A percentile compares a stretch with the other conserved stretches of the same genome.
Conservation (phyloP, 2,329 filamentous ascomycete species). For the Xylariaceae sp. region DNA sequence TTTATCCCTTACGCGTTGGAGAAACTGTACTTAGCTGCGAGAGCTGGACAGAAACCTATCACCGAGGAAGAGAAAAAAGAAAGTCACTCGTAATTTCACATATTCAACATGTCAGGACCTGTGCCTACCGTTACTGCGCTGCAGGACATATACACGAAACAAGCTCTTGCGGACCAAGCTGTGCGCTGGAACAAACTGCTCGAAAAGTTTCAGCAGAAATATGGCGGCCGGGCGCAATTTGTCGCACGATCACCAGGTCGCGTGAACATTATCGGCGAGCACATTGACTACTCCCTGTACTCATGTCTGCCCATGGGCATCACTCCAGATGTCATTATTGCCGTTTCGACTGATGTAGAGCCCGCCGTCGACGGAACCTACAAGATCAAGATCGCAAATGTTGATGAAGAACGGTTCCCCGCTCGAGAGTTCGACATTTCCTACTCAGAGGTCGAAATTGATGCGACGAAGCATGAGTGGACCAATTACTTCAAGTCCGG, state of each 20-base stretch:
- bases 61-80: neutral
- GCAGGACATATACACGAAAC: conserved; percentile 80
- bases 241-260: conserved; percentile 89
- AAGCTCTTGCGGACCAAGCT: conserved; percentile 70
- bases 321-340: conserved; percentile 87
- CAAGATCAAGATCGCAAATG: conserved; percentile 79
- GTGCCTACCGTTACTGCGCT: conserved; percentile 80
- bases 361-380: conserved; percentile 59
- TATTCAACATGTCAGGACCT: conserved; percentile 54
- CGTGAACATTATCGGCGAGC: conserved; percentile 98
- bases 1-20: neutral
- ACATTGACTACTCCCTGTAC: conserved; percentile 98
- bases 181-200: conserved; percentile 79
- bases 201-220: conserved; percentile 70
- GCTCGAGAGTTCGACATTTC: conserved; percentile 76
- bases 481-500: conserved; percentile 98
- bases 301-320: conserved; percentile 96
- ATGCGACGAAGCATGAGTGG: conserved; percentile 88
- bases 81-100: no score
- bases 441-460: conserved; percentile 73
- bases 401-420: conserved; percentile 77
- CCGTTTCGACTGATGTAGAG: conserved; percentile 64
- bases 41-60: no score
- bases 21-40: neutral
- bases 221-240: conserved; percentile 76